Percentiles rank a stretch among this genome's conserved stretches.
These are phyloP conservation scores for Pseudogymnoascus destructans DNA, from an alignment of 2,329 filamentous ascomycete genomes.

Conservation along the genomic window DNA sequence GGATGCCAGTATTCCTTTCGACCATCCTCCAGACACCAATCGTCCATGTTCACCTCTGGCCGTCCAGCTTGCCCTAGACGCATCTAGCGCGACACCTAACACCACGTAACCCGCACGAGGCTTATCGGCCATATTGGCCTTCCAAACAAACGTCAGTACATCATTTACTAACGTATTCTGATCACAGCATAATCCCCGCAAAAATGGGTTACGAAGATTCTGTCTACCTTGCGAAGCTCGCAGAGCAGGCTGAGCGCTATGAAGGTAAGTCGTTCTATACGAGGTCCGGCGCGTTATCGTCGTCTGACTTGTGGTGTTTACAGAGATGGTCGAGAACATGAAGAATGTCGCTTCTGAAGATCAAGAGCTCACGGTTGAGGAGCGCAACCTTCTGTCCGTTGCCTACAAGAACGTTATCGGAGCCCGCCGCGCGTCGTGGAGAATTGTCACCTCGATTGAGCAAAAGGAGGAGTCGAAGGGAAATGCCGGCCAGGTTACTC, in stretches of 20 bases:
- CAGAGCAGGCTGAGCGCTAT: slow-evolving; percentile 99
- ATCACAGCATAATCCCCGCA: slow-evolving; percentile 28
- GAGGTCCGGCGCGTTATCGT: neutral
- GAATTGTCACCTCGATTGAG: slow-evolving; percentile 99
- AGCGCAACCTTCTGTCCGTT: slow-evolving; percentile 96
- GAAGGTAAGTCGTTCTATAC: slow-evolving; percentile 58
- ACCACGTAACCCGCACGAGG: neutral
- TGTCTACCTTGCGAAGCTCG: slow-evolving; percentile 99
- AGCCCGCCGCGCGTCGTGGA: slow-evolving; percentile 95
- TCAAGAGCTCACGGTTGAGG: slow-evolving; percentile 79
- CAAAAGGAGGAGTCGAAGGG: slow-evolving; percentile 99
- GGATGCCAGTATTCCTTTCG: neutral
- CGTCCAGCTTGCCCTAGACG: slow-evolving; percentile 1
- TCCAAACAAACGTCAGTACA: slow-evolving; percentile 4
- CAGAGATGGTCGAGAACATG: slow-evolving; percentile 99
- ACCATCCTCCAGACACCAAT: neutral
- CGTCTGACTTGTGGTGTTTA: slow-evolving; percentile 10
- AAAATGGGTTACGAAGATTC: slow-evolving; percentile 99
- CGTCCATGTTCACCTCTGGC: neutral
- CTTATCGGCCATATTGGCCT: slow-evolving; percentile 4
- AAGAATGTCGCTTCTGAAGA: slow-evolving; percentile 90
- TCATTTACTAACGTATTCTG: slow-evolving; percentile 6
- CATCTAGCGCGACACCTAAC: slow-evolving; percentile 7
- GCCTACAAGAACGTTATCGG: slow-evolving; percentile 99
- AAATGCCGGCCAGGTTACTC: slow-evolving; percentile 82